phyloP scores from a whole-genome alignment of 2,329 filamentous ascomycete species.

The Fusarium dlaminii region DNA sequence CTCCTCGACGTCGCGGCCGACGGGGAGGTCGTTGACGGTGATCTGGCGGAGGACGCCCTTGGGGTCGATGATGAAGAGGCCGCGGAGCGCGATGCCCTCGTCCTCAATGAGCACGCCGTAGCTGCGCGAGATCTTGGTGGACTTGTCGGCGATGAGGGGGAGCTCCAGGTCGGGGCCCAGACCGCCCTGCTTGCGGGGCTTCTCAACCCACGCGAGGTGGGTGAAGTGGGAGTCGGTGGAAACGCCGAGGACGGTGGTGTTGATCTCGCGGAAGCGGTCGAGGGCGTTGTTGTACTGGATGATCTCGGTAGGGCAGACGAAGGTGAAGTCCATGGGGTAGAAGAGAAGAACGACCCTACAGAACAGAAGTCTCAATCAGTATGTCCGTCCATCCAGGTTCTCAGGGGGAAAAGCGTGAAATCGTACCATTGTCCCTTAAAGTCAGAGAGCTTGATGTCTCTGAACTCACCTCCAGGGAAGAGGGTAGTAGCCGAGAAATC shows the following conservation, averaged over 20 bases:
- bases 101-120: slow-evolving; percentile 73
- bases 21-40: slow-evolving; percentile 72
- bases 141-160: slow-evolving; percentile 70
- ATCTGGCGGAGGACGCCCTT: slow-evolving; percentile 69
- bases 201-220: slow-evolving; percentile 66
- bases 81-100: slow-evolving; percentile 69
- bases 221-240: slow-evolving; percentile 70
- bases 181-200: slow-evolving; percentile 68
- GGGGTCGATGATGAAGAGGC: slow-evolving; percentile 73
- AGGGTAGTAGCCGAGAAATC: slow-evolving; percentile 60
- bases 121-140: slow-evolving; percentile 66
- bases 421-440: slow-evolving; percentile 58
- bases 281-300: slow-evolving; percentile 70
- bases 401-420: neutral
- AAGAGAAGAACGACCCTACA: slow-evolving; percentile 71
- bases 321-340: slow-evolving; percentile 75
- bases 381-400: neutral
- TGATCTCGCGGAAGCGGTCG: slow-evolving; percentile 67
- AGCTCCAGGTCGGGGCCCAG: slow-evolving; percentile 68
- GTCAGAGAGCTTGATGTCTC: slow-evolving; percentile 56
- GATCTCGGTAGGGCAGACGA: slow-evolving; percentile 74
- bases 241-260: slow-evolving; percentile 67
- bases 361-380: neutral
- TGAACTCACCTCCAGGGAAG: slow-evolving; percentile 59
- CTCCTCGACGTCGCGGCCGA: slow-evolving; percentile 72